Percentiles rank a stretch among this genome's conserved stretches.
These are phyloP conservation scores for Aureobasidium zeae DNA, from an alignment of 2,329 filamentous ascomycete species.

Conservation along the genomic window DNA sequence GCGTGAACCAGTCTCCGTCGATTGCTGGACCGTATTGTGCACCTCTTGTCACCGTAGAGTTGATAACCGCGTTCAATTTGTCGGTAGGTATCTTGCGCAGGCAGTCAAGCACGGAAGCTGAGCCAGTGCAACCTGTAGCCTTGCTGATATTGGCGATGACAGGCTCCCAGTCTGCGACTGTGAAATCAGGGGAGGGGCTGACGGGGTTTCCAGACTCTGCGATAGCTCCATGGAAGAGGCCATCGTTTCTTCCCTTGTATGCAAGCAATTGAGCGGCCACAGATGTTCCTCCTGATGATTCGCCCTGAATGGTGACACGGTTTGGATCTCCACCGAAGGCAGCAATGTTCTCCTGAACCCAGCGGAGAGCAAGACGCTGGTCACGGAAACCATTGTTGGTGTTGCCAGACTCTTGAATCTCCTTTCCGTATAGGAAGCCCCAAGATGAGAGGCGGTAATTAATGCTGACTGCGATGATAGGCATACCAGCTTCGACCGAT, in stretches of 20 bases:
- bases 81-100: slow-evolving; percentile 20
- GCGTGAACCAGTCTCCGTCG: slow-evolving; percentile 24
- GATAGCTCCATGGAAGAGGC: slow-evolving; percentile 46
- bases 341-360: slow-evolving; percentile 23
- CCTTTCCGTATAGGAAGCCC: slow-evolving; percentile 20
- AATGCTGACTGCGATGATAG: slow-evolving; percentile 27
- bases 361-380: slow-evolving; percentile 18
- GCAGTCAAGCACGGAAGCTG: slow-evolving; percentile 30
- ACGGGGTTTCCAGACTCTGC: slow-evolving; percentile 39
- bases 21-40: slow-evolving; percentile 21
- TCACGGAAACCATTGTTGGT: slow-evolving; percentile 20
- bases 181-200: slow-evolving; percentile 17
- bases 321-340: slow-evolving; percentile 24
- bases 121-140: slow-evolving; percentile 19
- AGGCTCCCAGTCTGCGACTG: slow-evolving; percentile 21
- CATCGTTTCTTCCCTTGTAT: slow-evolving; percentile 46
- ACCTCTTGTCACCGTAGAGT: slow-evolving; percentile 20
- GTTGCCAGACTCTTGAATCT: slow-evolving; percentile 21
- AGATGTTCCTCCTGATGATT: slow-evolving; percentile 32
- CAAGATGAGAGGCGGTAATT: slow-evolving; percentile 22
- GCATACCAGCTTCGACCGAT: slow-evolving; percentile 21
- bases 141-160: slow-evolving; percentile 24
- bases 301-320: slow-evolving; percentile 24
- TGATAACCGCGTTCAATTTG: slow-evolving; percentile 22
- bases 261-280: slow-evolving; percentile 45